Evolutionary conservation across 495 filamentous ascomycete species (phyloP).

Genomic region (Friedmanniomyces endolithicus): DNA sequence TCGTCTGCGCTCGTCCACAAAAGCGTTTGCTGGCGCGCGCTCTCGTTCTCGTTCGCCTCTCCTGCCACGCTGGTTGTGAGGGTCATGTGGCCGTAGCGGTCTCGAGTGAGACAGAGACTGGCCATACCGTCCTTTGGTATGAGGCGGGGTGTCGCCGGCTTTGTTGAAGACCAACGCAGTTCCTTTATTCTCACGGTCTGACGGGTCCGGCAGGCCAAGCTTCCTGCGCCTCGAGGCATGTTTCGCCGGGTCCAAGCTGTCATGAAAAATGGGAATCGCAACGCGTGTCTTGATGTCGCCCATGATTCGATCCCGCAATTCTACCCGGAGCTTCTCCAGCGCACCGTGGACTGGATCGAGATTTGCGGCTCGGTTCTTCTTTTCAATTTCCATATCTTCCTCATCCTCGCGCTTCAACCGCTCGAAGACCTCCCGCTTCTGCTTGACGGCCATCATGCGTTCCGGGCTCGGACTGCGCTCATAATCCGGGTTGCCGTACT

Average conservation of each 20-base stretch:
- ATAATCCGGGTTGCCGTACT: constrained; percentile 54
- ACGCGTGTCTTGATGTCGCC: constrained; percentile 76
- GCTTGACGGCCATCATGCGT: constrained; percentile 39
- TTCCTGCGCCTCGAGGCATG: constrained; percentile 62
- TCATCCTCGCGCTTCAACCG: constrained; percentile 56
- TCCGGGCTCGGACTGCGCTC: constrained; percentile 50
- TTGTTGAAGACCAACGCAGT: constrained; percentile 37
- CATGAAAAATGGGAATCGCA: constrained; percentile 65
- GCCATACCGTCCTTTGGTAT: constrained; percentile 56
- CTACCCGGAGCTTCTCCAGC: constrained; percentile 59
- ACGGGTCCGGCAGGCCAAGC: constrained; percentile 62
- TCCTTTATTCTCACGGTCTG: constrained; percentile 38
- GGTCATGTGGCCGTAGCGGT: constrained; percentile 42
- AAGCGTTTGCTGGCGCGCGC: constrained; percentile 54
- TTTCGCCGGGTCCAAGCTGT: constrained; percentile 70
- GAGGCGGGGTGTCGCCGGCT: constrained; percentile 44
- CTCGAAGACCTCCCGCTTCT: constrained; percentile 43
- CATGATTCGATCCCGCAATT: constrained; percentile 72
- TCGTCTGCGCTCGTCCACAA: constrained; percentile 60
- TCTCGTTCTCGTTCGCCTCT: constrained; percentile 34
- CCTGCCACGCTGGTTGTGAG: constrained; percentile 22
- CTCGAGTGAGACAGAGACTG: constrained; percentile 40
- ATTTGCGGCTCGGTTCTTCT: constrained; percentile 64
- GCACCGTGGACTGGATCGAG: constrained; percentile 80
- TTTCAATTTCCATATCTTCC: constrained; percentile 72